Conservation (phyloP, 495 filamentous ascomycete genomes). For the Thermothielavioides terrestris region DNA sequence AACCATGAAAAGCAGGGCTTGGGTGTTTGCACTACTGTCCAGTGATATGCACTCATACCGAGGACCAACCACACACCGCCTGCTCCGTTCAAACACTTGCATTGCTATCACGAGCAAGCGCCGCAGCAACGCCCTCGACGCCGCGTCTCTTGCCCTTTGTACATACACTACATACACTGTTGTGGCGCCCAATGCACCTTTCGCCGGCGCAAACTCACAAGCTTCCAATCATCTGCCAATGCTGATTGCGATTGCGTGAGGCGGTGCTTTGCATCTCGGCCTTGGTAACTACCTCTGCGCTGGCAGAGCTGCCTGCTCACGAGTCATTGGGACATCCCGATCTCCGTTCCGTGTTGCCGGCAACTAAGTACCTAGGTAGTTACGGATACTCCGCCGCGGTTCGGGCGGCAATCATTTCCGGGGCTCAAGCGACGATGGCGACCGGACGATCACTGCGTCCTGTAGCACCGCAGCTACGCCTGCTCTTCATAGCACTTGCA, state of each 20-base stretch:
- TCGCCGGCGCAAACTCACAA: background rate
- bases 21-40: background rate
- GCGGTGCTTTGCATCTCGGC: too few species aligned
- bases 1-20: too few species aligned
- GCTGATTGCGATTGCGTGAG: too few species aligned
- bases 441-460: background rate
- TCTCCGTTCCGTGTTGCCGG: background rate
- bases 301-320: too few species aligned
- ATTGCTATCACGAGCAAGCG: background rate
- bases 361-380: too few species aligned
- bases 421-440: background rate
- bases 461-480: background rate
- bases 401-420: background rate
- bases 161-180: background rate
- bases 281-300: too few species aligned
- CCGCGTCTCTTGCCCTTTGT: background rate
- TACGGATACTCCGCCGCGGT: too few species aligned
- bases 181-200: background rate
- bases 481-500: constrained; percentile 6
- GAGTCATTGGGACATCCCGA: too few species aligned
- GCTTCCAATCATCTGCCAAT: background rate
- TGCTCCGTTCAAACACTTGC: background rate
- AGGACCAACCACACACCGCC: constrained; percentile 2
- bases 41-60: too few species aligned
- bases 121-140: background rate